Conservation (phyloP, 2,329 filamentous ascomycete species). For the Penicillium italicum region DNA sequence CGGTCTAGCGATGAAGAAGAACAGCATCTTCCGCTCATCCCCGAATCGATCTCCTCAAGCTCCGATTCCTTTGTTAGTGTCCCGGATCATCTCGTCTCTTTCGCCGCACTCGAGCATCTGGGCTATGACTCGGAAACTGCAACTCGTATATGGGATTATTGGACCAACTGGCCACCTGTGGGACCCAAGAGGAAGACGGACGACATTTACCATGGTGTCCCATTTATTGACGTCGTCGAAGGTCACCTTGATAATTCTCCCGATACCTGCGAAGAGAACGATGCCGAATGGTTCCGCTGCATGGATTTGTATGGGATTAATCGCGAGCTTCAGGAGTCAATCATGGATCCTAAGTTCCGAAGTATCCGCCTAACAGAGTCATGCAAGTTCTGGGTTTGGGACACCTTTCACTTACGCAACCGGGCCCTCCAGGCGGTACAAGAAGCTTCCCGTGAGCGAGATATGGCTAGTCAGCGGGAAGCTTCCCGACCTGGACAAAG, state of each 20-base stretch:
- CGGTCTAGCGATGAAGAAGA: neutral
- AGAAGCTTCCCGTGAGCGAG: neutral
- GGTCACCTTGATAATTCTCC: neutral
- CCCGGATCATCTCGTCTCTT: neutral
- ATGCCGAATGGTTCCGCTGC: neutral
- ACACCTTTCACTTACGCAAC: neutral
- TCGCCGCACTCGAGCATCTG: neutral
- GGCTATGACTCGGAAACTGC: neutral
- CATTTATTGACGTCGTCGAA: neutral
- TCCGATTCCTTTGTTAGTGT: neutral
- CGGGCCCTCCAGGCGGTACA: neutral
- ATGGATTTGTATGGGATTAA: neutral
- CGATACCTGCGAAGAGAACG: neutral
- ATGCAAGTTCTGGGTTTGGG: neutral
- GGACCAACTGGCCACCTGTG: neutral
- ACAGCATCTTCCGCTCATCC: neutral
- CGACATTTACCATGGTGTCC: neutral
- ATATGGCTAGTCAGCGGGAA: neutral
- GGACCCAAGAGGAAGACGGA: neutral
- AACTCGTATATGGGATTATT: neutral
- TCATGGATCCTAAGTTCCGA: neutral
- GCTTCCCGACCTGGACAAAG: neutral
- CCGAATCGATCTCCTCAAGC: neutral
- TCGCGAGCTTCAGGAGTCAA: neutral
- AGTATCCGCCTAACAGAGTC: neutral